Evolutionary conservation across 164 flowering plant species (phyloP).

Genomic region (Taxillus chinensis): DNA sequence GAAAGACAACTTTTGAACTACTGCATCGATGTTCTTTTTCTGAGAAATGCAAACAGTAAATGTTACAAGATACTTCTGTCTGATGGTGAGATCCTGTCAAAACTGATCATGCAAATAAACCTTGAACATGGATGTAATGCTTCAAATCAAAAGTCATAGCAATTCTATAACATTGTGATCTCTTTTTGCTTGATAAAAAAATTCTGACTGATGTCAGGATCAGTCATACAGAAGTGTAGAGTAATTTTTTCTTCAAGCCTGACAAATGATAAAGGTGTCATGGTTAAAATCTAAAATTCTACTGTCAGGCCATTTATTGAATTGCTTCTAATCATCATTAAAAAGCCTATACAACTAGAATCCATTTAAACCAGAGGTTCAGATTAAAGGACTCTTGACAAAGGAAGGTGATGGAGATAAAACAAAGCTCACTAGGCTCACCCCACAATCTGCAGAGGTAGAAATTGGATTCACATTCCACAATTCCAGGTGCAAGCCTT

Average conservation of each 20-base stretch:
- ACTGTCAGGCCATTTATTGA: too few relatives aligned
- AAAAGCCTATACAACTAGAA: too few relatives aligned
- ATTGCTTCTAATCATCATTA: too few relatives aligned
- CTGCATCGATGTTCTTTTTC: conserved; percentile 59
- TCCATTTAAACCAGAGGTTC: too few relatives aligned
- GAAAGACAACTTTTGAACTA: conserved; percentile 57
- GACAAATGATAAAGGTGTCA: too few relatives aligned
- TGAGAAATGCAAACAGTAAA: conserved; percentile 77
- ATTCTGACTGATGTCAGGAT: too few relatives aligned
- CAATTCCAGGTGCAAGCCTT: conserved; percentile 68
- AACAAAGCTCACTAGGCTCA: conserved; percentile 68
- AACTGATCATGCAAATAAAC: conserved; percentile 4
- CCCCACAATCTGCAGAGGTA: conserved; percentile 84
- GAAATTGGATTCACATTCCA: conserved; percentile 64
- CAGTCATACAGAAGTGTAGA: too few relatives aligned
- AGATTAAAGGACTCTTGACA: too few relatives aligned
- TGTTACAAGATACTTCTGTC: conserved; percentile 74
- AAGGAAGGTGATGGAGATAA: neutral
- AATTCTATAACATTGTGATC: neutral
- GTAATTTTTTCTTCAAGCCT: too few relatives aligned
- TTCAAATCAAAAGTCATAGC: neutral
- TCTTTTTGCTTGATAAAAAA: too few relatives aligned
- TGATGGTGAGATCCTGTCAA: conserved; percentile 59
- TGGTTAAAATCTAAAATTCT: too few relatives aligned
- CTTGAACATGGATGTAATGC: neutral